phyloP scores from a whole-genome alignment of 202 grass and related monocot species.

The Zoysia matrella region DNA sequence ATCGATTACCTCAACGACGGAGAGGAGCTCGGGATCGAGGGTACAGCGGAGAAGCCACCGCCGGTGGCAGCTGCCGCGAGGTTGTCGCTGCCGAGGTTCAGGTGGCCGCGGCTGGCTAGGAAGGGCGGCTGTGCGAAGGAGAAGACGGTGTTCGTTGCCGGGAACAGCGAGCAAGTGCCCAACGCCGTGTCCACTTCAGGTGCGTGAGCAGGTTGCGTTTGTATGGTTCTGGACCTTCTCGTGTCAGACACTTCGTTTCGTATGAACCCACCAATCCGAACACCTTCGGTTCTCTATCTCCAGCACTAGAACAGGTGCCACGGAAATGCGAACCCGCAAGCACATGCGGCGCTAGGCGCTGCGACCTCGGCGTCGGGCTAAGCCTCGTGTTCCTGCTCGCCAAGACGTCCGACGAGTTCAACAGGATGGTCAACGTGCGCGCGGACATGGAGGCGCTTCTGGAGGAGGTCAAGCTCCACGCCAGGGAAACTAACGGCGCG shows the following conservation, averaged over 20 bases:
- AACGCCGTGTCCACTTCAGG: constrained; percentile 26
- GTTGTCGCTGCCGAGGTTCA: constrained; percentile 40
- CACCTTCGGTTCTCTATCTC: neutral
- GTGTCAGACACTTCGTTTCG: neutral
- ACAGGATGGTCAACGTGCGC: constrained; percentile 75
- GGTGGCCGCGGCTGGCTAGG: constrained; percentile 41
- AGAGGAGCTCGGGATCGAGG: constrained; percentile 46
- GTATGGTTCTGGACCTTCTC: neutral
- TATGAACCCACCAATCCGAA: neutral
- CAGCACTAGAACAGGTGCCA: neutral
- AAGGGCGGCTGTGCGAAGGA: neutral
- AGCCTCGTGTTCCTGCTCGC: constrained; percentile 66
- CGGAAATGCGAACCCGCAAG: neutral
- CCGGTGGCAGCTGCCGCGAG: neutral
- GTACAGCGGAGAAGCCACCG: neutral
- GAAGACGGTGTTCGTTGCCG: neutral
- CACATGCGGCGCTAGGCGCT: neutral
- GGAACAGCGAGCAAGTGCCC: neutral
- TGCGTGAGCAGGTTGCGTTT: neutral
- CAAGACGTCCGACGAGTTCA: constrained; percentile 73
- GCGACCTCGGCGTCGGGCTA: constrained; percentile 61
- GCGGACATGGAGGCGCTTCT: constrained; percentile 81
- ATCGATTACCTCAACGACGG: constrained; percentile 65
- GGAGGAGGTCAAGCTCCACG: constrained; percentile 57
- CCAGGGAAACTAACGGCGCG: neutral